phyloP scores from a whole-genome alignment of 805 yeast genomes.

The Metschnikowia cerradonensis region DNA sequence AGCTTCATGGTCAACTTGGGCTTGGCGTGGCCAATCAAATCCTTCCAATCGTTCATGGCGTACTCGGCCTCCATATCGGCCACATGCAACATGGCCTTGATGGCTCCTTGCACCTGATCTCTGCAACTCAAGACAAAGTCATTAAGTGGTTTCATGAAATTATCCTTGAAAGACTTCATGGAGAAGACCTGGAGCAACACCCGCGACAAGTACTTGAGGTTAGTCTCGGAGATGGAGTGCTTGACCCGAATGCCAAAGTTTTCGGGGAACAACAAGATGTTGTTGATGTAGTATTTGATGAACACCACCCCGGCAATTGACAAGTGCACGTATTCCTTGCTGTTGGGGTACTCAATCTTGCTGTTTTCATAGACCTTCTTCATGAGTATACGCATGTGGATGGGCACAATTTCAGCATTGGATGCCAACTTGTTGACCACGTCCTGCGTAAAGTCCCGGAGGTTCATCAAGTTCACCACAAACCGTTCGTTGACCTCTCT shows the following conservation, averaged over 20 bases:
- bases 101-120: conserved; percentile 42
- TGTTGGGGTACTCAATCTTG: conserved; percentile 51
- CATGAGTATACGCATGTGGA: conserved; percentile 35
- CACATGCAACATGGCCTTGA: conserved; percentile 48
- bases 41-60: conserved; percentile 63
- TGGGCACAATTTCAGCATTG: conserved; percentile 35
- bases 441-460: conserved; percentile 68
- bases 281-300: conserved; percentile 47
- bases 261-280: conserved; percentile 49
- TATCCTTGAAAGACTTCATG: conserved; percentile 66
- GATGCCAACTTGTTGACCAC: conserved; percentile 51
- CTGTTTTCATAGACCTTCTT: conserved; percentile 35
- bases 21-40: conserved; percentile 48
- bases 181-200: conserved; percentile 62
- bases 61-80: conserved; percentile 57
- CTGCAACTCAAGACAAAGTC: conserved; percentile 57
- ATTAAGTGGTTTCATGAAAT: conserved; percentile 75
- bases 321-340: conserved; percentile 53
- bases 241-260: conserved; percentile 48
- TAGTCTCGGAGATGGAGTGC: conserved; percentile 38
- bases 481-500: conserved; percentile 67
- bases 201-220: conserved; percentile 53
- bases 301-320: conserved; percentile 67
- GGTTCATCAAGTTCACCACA: conserved; percentile 64
- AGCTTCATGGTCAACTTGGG: conserved; percentile 43